Evolutionary conservation across 306 rosid genomes (phyloP).

Genomic region (Cucurbita ficifolia): DNA sequence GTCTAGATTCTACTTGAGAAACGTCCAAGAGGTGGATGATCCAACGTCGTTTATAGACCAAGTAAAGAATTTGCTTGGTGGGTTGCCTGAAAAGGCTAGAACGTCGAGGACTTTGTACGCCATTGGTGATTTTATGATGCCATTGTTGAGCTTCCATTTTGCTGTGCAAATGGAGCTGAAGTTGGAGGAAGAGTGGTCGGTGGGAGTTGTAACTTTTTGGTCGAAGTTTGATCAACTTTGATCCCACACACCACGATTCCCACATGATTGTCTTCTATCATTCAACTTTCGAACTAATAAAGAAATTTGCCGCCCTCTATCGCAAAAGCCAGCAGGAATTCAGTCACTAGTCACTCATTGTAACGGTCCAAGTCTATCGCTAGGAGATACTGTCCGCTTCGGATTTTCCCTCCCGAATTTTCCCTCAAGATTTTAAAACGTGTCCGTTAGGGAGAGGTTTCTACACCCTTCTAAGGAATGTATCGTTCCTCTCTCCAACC

Average conservation of each 20-base stretch:
- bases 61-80: constrained; percentile 16
- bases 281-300: not conserved
- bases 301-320: not conserved
- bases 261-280: not conserved
- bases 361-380: no score
- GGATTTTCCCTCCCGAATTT: no score
- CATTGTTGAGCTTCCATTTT: constrained; percentile 16
- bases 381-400: no score
- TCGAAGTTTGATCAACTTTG: no score
- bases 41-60: constrained; percentile 5
- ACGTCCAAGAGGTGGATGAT: constrained; percentile 7
- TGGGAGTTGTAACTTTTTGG: constrained; percentile 18
- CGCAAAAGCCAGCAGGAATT: no score
- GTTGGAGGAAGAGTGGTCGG: constrained; percentile 27
- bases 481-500: no score
- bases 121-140: constrained; percentile 15
- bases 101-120: constrained; percentile 7
- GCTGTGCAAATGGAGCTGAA: constrained; percentile 7
- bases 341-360: not conserved
- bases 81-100: constrained; percentile 8
- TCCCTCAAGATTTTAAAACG: no score
- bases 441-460: no score
- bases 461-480: no score
- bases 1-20: constrained; percentile 19
- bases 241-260: not conserved